Conservation (phyloP, 768 basidiomycete species). For the Piloderma croceum region DNA sequence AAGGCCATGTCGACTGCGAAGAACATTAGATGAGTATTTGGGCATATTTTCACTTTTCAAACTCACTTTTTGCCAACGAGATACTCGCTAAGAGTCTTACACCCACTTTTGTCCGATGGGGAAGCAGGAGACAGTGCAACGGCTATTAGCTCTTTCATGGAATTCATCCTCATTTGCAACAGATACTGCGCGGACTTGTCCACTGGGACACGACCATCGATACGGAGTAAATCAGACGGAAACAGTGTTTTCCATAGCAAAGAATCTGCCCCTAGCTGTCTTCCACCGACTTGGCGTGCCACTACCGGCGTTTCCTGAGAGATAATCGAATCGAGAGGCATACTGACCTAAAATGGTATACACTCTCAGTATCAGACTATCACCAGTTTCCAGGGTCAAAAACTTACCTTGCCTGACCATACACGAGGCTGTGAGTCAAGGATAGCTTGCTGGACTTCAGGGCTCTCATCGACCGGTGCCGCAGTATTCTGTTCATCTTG, state of each 20-base stretch:
- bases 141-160: constrained; percentile 73
- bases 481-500: constrained; percentile 36
- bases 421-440: constrained; percentile 58
- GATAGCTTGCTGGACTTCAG: constrained; percentile 40
- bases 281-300: constrained; percentile 79
- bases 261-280: constrained; percentile 49
- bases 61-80: constrained; percentile 69
- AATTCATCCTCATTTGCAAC: constrained; percentile 69
- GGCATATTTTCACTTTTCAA: not conserved
- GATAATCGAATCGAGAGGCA: constrained; percentile 72
- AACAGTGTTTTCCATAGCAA: constrained; percentile 74
- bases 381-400: constrained; percentile 3
- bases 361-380: constrained; percentile 10
- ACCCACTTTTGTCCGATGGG: constrained; percentile 40
- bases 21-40: constrained; percentile 1
- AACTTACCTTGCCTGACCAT: constrained; percentile 70
- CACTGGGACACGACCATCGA: constrained; percentile 80
- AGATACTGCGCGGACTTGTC: constrained; percentile 75
- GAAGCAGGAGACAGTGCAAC: constrained; percentile 61
- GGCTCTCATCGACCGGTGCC: no score
- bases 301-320: constrained; percentile 61
- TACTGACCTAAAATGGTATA: constrained; percentile 49
- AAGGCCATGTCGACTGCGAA: constrained; percentile 72
- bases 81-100: constrained; percentile 59
- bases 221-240: constrained; percentile 60